Conservation (phyloP, 2,329 filamentous ascomycete species). For the Ustulina deusta region DNA sequence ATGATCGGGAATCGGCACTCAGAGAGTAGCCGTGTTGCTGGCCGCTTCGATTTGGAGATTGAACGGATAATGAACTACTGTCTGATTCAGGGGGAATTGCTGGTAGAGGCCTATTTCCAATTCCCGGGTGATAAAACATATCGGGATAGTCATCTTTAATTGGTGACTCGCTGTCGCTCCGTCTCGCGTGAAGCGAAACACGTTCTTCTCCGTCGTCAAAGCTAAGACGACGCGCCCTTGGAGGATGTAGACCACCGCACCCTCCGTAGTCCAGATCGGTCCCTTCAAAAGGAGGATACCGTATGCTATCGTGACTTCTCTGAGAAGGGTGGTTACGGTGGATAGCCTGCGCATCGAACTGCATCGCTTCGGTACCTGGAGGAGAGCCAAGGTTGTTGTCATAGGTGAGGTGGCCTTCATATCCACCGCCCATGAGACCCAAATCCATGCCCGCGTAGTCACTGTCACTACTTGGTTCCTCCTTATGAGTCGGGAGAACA, state of each 20-base stretch:
- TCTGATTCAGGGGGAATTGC: constrained; percentile 74
- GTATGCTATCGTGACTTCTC: constrained; percentile 56
- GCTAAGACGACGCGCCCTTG: constrained; percentile 79
- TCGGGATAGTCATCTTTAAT: constrained; percentile 82
- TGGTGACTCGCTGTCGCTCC: constrained; percentile 74
- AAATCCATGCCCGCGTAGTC: constrained; percentile 81
- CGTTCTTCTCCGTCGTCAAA: constrained; percentile 94
- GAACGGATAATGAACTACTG: constrained; percentile 63
- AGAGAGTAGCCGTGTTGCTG: constrained; percentile 64
- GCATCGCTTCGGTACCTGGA: constrained; percentile 54
- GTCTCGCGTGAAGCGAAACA: constrained; percentile 66
- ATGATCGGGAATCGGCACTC: constrained; percentile 60
- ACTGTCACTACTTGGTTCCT: constrained; percentile 74
- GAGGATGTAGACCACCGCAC: constrained; percentile 88
- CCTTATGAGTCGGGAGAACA: constrained; percentile 60
- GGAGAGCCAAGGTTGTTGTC: constrained; percentile 61
- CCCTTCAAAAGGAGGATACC: constrained; percentile 62
- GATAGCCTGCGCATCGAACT: constrained; percentile 61
- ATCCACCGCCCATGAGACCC: constrained; percentile 79
- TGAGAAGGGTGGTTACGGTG: constrained; percentile 53
- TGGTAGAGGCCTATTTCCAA: constrained; percentile 73
- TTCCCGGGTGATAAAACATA: constrained; percentile 92
- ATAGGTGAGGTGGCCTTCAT: constrained; percentile 64
- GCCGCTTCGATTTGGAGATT: constrained; percentile 59
- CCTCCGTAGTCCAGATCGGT: constrained; percentile 87